phyloP scores from a whole-genome alignment of 1,139 yeast genomes.

The Suhomyces wounanorum region DNA sequence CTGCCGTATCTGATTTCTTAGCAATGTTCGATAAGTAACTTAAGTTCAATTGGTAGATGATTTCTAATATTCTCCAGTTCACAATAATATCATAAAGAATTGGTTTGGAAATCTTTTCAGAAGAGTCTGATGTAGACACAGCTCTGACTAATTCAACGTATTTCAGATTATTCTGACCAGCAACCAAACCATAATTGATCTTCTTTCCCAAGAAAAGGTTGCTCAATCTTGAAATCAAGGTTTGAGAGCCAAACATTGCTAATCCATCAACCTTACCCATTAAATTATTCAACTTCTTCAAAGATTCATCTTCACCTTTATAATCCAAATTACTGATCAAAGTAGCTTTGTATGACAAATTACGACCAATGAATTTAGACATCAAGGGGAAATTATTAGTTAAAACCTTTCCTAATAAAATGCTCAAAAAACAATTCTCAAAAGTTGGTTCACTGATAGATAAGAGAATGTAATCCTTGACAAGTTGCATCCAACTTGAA shows the following conservation, averaged over 20 bases:
- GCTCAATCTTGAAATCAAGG: slow-evolving; percentile 29
- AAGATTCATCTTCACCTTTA: slow-evolving; percentile 27
- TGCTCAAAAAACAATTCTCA: slow-evolving; percentile 38
- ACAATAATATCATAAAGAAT: slow-evolving; percentile 29
- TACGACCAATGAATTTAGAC: slow-evolving; percentile 25
- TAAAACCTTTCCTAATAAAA: slow-evolving; percentile 35
- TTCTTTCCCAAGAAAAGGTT: slow-evolving; percentile 28
- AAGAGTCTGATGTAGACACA: slow-evolving; percentile 5
- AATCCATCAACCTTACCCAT: slow-evolving; percentile 38
- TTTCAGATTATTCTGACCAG: slow-evolving; percentile 33
- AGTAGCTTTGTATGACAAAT: slow-evolving; percentile 30
- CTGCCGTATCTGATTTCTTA: slow-evolving; percentile 17
- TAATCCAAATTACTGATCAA: slow-evolving; percentile 37
- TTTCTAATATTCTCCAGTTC: slow-evolving; percentile 43
- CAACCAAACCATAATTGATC: slow-evolving; percentile 28
- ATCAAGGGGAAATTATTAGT: slow-evolving; percentile 24
- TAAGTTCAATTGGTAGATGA: slow-evolving; percentile 35
- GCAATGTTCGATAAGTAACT: slow-evolving; percentile 28
- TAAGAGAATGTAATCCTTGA: slow-evolving; percentile 33
- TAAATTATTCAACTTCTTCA: slow-evolving; percentile 29
- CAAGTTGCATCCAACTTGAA: slow-evolving; percentile 20
- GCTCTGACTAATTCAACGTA: slow-evolving; percentile 33
- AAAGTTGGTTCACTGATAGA: slow-evolving; percentile 37
- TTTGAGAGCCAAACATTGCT: slow-evolving; percentile 32
- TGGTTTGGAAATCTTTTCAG: neutral